These are phyloP conservation scores for Gynostemma pentaphyllum DNA, from an alignment of 306 rosid species.

Conservation along the genomic window DNA sequence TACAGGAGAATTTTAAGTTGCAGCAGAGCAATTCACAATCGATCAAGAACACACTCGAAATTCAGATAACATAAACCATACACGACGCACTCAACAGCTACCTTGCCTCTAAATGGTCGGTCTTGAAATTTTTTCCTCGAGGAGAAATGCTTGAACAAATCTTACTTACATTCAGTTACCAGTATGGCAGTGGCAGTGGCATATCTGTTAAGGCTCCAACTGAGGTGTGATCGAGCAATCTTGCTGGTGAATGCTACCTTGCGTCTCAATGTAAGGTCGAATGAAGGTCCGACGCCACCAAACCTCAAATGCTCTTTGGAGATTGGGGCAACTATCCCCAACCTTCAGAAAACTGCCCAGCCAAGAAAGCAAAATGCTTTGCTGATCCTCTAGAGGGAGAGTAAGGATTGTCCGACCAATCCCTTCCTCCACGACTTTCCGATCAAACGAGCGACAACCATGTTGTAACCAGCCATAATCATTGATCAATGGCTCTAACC, in stretches of 20 bases:
- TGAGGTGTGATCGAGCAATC: constrained; percentile 31
- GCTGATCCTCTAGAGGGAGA: constrained; percentile 85
- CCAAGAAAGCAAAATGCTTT: constrained; percentile 78
- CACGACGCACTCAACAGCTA: background rate
- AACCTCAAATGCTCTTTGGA: constrained; percentile 84
- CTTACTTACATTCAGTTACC: background rate
- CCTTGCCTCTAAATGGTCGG: background rate
- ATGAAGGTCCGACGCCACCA: constrained; percentile 95
- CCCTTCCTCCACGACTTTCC: constrained; percentile 88
- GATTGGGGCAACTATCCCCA: constrained; percentile 88
- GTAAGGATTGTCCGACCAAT: constrained; percentile 90
- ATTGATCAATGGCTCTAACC: constrained; percentile 82
- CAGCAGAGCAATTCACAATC: background rate
- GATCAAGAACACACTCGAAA: background rate
- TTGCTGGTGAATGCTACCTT: constrained; percentile 30
- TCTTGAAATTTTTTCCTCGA: background rate
- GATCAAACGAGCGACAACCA: constrained; percentile 71
- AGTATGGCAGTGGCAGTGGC: constrained; percentile 1
- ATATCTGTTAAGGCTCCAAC: constrained; percentile 4
- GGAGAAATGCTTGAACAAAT: background rate
- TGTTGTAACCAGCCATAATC: constrained; percentile 86
- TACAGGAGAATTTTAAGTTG: background rate
- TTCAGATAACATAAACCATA: background rate
- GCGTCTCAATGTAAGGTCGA: constrained; percentile 48
- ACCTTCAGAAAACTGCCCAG: constrained; percentile 67